Evolutionary conservation across 208 protist species (phyloP).

Genomic region (Kentomonas sorsogonicus): DNA sequence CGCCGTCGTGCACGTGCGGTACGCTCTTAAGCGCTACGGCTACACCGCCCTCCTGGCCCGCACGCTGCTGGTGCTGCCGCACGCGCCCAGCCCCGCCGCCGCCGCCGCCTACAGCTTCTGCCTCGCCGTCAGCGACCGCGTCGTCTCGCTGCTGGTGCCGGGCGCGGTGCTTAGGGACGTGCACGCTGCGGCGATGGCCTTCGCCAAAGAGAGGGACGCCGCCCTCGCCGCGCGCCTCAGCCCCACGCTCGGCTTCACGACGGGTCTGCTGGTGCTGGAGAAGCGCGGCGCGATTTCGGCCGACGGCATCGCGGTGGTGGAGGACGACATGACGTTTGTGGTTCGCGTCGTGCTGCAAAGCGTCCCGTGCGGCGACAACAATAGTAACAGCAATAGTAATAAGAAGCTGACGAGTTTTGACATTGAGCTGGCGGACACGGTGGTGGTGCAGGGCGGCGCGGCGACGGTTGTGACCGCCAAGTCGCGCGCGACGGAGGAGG

Average conservation of each 20-base stretch:
- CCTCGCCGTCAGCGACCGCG: conserved; percentile 64
- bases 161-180: conserved; percentile 58
- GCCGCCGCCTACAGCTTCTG: conserved; percentile 75
- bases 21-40: conserved; percentile 65
- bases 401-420: conserved; percentile 26
- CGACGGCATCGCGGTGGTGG: conserved; percentile 57
- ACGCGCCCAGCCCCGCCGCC: conserved; percentile 46
- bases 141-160: conserved; percentile 49
- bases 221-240: conserved; percentile 37
- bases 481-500: conserved; percentile 55
- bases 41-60: conserved; percentile 78
- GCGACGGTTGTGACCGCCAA: conserved; percentile 74
- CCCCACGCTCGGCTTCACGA: conserved; percentile 76
- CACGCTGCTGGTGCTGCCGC: conserved; percentile 67
- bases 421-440: conserved; percentile 80
- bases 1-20: conserved; percentile 75
- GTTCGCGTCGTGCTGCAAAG: conserved; percentile 68
- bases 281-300: conserved; percentile 72
- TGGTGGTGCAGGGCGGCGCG: conserved; percentile 47
- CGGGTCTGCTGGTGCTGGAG: conserved; percentile 79
- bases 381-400: conserved; percentile 1
- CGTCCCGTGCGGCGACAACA: conserved; percentile 24
- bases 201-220: conserved; percentile 38
- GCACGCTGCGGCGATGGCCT: conserved; percentile 40
- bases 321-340: conserved; percentile 81